These are phyloP conservation scores for Kockiozyma suomiensis DNA, from an alignment of 805 yeast genomes.

Conservation along the genomic window DNA sequence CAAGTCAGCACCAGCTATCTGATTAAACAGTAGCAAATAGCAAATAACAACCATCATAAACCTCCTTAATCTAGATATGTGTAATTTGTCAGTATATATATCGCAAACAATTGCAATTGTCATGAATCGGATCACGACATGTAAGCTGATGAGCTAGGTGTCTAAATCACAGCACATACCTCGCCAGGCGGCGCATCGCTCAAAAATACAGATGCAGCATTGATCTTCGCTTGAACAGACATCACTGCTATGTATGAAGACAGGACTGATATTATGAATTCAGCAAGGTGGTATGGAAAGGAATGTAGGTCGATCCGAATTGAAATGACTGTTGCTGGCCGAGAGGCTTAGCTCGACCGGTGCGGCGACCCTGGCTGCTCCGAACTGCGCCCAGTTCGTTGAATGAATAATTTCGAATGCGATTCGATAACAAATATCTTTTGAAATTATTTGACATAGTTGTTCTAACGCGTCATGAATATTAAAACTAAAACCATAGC, in stretches of 20 bases:
- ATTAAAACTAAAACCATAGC: too few relatives aligned
- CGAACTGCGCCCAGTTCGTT: too few relatives aligned
- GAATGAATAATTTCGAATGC: too few relatives aligned
- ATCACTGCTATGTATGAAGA: not conserved
- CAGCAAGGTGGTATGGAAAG: not conserved
- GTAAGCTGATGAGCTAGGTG: constrained; percentile 31
- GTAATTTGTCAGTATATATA: not conserved
- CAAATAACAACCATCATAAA: constrained; percentile 42
- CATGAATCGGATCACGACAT: not conserved
- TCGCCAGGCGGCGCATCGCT: constrained; percentile 63
- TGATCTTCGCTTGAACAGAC: constrained; percentile 30
- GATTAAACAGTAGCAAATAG: constrained; percentile 26
- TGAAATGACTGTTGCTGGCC: not conserved
- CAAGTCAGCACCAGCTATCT: constrained; percentile 35
- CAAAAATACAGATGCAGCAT: constrained; percentile 40
- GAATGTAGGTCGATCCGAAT: not conserved
- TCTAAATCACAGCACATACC: constrained; percentile 40
- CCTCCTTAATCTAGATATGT: constrained; percentile 35
- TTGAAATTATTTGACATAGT: too few relatives aligned
- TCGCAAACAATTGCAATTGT: not conserved
- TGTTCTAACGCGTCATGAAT: too few relatives aligned
- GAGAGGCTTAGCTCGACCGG: too few relatives aligned
- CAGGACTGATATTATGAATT: not conserved
- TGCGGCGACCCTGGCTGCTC: too few relatives aligned
- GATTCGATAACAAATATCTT: too few relatives aligned